phyloP scores from a whole-genome alignment of 176 grass and related monocot genomes.

The Poa annua region DNA sequence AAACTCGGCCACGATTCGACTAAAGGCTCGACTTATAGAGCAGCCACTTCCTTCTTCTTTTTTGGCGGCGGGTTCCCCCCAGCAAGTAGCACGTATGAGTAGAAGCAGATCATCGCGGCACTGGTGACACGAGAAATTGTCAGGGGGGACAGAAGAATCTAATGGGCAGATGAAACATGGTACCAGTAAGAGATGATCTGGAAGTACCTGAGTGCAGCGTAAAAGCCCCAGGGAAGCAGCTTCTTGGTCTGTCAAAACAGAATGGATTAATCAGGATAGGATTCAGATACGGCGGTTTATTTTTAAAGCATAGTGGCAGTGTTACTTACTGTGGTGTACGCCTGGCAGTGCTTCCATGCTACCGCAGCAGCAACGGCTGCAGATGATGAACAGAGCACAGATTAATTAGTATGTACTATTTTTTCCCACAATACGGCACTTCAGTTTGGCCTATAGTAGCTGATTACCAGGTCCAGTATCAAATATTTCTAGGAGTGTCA shows the following conservation, averaged over 20 bases:
- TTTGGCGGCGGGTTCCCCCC: slow-evolving; percentile 90
- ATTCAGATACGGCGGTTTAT: neutral
- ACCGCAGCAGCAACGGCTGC: slow-evolving; percentile 73
- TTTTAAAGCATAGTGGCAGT: neutral
- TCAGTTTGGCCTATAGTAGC: neutral
- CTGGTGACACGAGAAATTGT: slow-evolving; percentile 44
- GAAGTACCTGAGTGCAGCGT: slow-evolving; percentile 63
- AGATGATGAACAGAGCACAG: slow-evolving; percentile 42
- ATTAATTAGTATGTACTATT: neutral
- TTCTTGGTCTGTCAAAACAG: slow-evolving; percentile 67
- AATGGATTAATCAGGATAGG: slow-evolving; percentile 30
- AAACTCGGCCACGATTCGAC: neutral
- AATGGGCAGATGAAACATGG: neutral
- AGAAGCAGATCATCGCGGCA: slow-evolving; percentile 81
- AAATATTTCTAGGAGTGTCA: neutral
- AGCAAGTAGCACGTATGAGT: slow-evolving; percentile 69
- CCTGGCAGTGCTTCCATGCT: slow-evolving; percentile 70
- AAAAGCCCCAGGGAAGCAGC: slow-evolving; percentile 71
- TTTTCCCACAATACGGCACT: neutral
- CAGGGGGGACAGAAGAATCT: neutral
- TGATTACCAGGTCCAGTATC: neutral
- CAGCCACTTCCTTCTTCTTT: slow-evolving; percentile 52
- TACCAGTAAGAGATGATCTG: neutral
- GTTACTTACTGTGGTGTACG: slow-evolving; percentile 59
- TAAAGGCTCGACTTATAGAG: slow-evolving; percentile 33